Conservation (phyloP, 208 protist genomes). For the Chromosphaera perkinsii region DNA sequence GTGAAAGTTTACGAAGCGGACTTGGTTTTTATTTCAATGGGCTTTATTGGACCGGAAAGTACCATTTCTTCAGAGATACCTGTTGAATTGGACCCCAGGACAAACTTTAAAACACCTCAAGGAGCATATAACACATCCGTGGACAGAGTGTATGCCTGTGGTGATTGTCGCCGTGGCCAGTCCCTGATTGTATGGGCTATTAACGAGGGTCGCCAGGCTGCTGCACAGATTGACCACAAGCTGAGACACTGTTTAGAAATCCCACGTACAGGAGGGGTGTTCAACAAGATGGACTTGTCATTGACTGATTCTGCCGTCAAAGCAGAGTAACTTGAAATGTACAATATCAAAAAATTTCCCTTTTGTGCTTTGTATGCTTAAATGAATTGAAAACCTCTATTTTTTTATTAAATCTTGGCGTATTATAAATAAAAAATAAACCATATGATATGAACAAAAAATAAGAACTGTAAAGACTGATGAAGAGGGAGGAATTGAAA, state of each 20-base stretch:
- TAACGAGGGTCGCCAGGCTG: slow-evolving; percentile 58
- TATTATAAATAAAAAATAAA: too few species aligned
- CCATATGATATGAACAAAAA: too few species aligned
- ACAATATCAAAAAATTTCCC: too few species aligned
- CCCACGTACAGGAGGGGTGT: slow-evolving; percentile 39
- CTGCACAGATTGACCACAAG: slow-evolving; percentile 49
- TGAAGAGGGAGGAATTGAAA: too few species aligned
- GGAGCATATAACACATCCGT: slow-evolving; percentile 1
- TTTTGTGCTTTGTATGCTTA: too few species aligned
- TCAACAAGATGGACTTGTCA: too few species aligned
- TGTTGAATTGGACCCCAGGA: slow-evolving; percentile 37
- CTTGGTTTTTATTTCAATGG: slow-evolving; percentile 70
- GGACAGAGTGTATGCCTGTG: slow-evolving; percentile 17
- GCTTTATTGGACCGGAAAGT: slow-evolving; percentile 62
- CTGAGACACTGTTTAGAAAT: slow-evolving; percentile 38
- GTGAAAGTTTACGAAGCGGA: slow-evolving; percentile 48
- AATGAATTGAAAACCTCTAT: too few species aligned
- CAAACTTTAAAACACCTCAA: slow-evolving; percentile 40
- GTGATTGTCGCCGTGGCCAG: slow-evolving; percentile 65
- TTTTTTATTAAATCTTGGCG: too few species aligned
- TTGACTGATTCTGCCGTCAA: too few species aligned
- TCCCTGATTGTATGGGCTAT: slow-evolving; percentile 76
- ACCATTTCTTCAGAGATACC: slow-evolving; percentile 24
- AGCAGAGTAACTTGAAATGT: too few species aligned
- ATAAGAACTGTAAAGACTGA: too few species aligned